phyloP scores from a whole-genome alignment of 2,329 filamentous ascomycete species.

The Diplocarpon rosae region DNA sequence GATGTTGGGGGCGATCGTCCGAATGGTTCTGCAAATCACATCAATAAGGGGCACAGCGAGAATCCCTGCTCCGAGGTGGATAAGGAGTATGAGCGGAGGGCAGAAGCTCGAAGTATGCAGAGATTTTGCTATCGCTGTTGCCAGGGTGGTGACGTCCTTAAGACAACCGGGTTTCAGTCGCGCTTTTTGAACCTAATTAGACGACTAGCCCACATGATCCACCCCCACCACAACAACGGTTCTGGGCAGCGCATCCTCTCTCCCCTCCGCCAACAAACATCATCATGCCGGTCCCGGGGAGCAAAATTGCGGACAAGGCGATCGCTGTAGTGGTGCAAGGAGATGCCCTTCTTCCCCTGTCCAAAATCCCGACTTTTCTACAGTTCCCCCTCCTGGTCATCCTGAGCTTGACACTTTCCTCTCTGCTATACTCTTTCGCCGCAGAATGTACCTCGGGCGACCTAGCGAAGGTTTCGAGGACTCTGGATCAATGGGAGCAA shows the following conservation, averaged over 20 bases:
- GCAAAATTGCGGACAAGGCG: slow-evolving; percentile 6
- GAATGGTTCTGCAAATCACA: no score
- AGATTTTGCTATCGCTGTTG: no score
- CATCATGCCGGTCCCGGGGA: no score
- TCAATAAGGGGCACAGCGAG: no score
- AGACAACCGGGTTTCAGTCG: no score
- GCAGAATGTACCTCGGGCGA: slow-evolving; percentile 44
- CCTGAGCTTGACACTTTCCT: slow-evolving; percentile 50
- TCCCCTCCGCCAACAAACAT: no score
- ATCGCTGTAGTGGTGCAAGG: slow-evolving; percentile 8
- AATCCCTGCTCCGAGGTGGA: no score
- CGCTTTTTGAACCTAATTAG: no score
- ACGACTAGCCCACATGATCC: not conserved
- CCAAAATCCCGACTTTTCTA: slow-evolving; percentile 32
- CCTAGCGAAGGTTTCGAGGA: slow-evolving; percentile 55
- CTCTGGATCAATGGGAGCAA: slow-evolving; percentile 50
- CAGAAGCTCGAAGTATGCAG: not conserved
- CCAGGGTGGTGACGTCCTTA: no score
- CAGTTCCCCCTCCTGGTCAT: slow-evolving; percentile 43
- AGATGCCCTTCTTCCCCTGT: slow-evolving; percentile 9
- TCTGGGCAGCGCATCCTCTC: no score
- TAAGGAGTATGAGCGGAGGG: not conserved
- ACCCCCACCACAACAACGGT: slow-evolving; percentile 2
- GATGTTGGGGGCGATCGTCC: not conserved
- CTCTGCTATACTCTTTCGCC: slow-evolving; percentile 51